Base-by-base conservation (phyloP, 495 filamentous ascomycete species). In the Filosporella fistucella region DNA sequence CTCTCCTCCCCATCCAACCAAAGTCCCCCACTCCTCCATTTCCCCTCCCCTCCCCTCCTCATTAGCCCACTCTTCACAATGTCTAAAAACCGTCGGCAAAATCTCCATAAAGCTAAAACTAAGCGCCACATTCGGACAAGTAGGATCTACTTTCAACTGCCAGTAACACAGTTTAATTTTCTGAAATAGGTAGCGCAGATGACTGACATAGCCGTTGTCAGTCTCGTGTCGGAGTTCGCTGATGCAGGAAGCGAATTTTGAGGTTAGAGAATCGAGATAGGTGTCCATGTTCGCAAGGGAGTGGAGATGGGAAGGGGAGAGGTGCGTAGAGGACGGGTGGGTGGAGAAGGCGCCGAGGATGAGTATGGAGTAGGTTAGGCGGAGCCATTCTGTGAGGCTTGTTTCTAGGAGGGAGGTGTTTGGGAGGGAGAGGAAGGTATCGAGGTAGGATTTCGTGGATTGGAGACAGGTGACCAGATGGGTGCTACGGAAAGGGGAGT, bases 341-440 rank as follows among this genome's bases (percentile, higher is more conserved):
- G 14, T 29, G 20, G 44, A 30, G 32, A 47, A 47, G 32, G 18
- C 16, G 1, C 45, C 45, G 25, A 54, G 37, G 24, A 54, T 30
- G 7, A 54, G 36, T 3, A 54, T 24, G 14, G 33, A 45, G 23
- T 54, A 41, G 28, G 49, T 20, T 10, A 48, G 39, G 6, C 46
- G 45, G 20, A 36, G 30, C 21, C 28, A 29, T 4, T 54, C 51
- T 12, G 40, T 10, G 44, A 46, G 24, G 3, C 32, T 43, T 11
- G 30, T 16, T 11, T 32, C 33, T 2, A 37, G 23, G 16, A 49
- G 30, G 12, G 18, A 26, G 5, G 14, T 6, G 9, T 12, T 13
- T 10, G 23, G 14, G 5, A 54, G 37, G 12, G 38, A 4, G 7
- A 54, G 45, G 26, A 34, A 20, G 1, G 30, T 25, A 20, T 47